These are phyloP conservation scores for Fusarium transvaalense DNA, from an alignment of 2,329 filamentous ascomycete genomes.

Conservation along the genomic window DNA sequence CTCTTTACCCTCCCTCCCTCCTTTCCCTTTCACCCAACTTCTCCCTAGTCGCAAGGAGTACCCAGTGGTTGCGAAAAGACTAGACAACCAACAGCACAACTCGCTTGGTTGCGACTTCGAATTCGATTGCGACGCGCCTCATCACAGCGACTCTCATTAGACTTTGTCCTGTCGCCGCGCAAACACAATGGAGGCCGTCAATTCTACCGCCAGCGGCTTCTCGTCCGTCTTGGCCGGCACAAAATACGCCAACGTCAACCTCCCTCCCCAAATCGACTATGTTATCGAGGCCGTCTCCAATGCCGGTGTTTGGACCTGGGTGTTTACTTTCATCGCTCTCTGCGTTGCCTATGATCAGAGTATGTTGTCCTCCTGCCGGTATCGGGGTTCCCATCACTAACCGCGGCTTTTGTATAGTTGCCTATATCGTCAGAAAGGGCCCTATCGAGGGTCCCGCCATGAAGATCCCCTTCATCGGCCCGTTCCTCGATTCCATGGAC, in stretches of 20 bases:
- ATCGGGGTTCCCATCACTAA: constrained; percentile 36
- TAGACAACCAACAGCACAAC: constrained; percentile 14
- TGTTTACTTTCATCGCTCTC: constrained; percentile 76
- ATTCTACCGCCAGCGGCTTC: constrained; percentile 75
- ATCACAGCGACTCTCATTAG: constrained; percentile 5
- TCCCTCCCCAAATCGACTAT: constrained; percentile 69
- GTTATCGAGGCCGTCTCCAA: constrained; percentile 68
- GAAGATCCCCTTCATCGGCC: constrained; percentile 92
- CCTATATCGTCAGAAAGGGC: constrained; percentile 81
- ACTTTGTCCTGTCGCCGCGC: constrained; percentile 8
- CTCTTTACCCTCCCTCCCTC: constrained; percentile 4
- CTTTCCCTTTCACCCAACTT: constrained; percentile 3
- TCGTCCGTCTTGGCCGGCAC: constrained; percentile 74
- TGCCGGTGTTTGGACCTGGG: constrained; percentile 70
- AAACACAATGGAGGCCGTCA: constrained; percentile 66
- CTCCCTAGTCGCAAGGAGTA: constrained; percentile 32
- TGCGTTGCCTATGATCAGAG: constrained; percentile 90
- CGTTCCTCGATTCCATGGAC: constrained; percentile 91
- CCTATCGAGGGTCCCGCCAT: constrained; percentile 79
- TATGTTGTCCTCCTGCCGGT: constrained; percentile 62
- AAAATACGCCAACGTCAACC: constrained; percentile 61
- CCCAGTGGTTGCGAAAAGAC: constrained; percentile 31
- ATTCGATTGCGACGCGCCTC: constrained; percentile 25
- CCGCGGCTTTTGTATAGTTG: constrained; percentile 64
- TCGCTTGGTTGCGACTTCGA: constrained; percentile 26